Percentiles rank a stretch among this genome's conserved stretches.
Evolutionary conservation across 192 early-diverging fungal genomes (phyloP).

Genomic region (Coemansia sp.): DNA sequence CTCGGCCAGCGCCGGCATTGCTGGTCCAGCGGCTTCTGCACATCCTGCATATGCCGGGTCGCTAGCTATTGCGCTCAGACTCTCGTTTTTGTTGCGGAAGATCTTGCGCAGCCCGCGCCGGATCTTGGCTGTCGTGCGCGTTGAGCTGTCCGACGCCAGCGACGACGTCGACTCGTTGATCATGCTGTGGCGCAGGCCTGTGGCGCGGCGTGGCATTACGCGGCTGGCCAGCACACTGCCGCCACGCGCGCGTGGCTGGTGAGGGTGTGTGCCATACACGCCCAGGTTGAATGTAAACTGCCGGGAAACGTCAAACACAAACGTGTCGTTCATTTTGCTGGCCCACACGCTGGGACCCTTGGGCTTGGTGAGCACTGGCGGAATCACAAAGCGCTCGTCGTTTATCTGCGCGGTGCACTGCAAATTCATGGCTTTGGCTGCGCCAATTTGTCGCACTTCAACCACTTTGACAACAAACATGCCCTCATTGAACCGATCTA

Average conservation of each 20-base stretch:
- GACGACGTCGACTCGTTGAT: constrained; percentile 36
- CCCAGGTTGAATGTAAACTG: constrained; percentile 50
- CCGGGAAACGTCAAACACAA: constrained; percentile 50
- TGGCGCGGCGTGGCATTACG: constrained; percentile 27
- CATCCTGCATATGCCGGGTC: constrained; percentile 34
- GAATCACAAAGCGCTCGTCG: constrained; percentile 49
- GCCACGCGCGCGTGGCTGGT: constrained; percentile 11
- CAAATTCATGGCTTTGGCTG: constrained; percentile 41
- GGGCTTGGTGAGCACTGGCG: constrained; percentile 35
- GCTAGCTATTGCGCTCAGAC: constrained; percentile 14
- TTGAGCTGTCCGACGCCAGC: constrained; percentile 27
- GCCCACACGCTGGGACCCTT: constrained; percentile 43
- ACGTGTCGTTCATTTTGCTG: constrained; percentile 49
- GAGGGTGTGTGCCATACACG: constrained; percentile 37
- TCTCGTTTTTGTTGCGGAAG: constrained; percentile 43
- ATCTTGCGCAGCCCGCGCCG: constrained; percentile 42
- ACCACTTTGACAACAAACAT: constrained; percentile 49
- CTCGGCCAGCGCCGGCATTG: constrained; percentile 15
- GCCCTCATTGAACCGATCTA: constrained; percentile 33
- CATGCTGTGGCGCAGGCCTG: constrained; percentile 10
- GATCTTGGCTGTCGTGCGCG: constrained; percentile 38
- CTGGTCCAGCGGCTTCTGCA: constrained; percentile 7
- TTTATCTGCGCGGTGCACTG: constrained; percentile 49
- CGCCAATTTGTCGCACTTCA: constrained; percentile 43
- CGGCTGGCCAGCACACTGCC: constrained; percentile 16